These are phyloP conservation scores for Aureobasidium leucospermi DNA, from an alignment of 2,329 filamentous ascomycete genomes.

Conservation along the genomic window DNA sequence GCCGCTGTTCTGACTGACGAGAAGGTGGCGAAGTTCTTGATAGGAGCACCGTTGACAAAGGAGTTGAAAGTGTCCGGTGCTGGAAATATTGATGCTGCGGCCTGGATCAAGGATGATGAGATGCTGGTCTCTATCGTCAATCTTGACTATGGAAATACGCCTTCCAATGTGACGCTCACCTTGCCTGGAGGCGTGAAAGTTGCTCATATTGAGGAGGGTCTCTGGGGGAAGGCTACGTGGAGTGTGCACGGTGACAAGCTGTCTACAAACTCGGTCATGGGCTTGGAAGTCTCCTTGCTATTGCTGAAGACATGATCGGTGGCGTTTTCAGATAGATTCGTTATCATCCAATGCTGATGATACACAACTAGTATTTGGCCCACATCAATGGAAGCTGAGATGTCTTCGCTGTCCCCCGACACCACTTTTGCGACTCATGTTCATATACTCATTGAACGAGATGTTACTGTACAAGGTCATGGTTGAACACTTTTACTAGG, in stretches of 20 bases:
- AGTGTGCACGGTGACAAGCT: not conserved
- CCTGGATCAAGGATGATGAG: conserved; percentile 31
- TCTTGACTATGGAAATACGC: conserved; percentile 24
- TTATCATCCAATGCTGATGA: too few species aligned
- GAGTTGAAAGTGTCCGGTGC: conserved; percentile 22
- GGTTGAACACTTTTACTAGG: not conserved
- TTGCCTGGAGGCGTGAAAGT: conserved; percentile 16
- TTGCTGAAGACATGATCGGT: not conserved
- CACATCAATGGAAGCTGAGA: too few species aligned
- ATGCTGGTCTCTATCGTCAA: conserved; percentile 36
- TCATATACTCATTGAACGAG: too few species aligned
- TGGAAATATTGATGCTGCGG: conserved; percentile 33
- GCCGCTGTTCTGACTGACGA: conserved; percentile 32
- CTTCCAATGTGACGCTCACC: conserved; percentile 15
- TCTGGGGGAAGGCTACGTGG: conserved; percentile 20
- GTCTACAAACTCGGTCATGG: not conserved
- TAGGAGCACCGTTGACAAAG: conserved; percentile 23
- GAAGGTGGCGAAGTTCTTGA: conserved; percentile 29
- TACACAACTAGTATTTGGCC: too few species aligned
- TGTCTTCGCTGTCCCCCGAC: too few species aligned
- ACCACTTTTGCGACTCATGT: too few species aligned
- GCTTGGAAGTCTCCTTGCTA: not conserved
- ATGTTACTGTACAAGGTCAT: too few species aligned
- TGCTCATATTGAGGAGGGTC: not conserved
- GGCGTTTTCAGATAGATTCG: too few species aligned